Conservation (phyloP, 345 rosid species). For the Rubroshorea leprosula region DNA sequence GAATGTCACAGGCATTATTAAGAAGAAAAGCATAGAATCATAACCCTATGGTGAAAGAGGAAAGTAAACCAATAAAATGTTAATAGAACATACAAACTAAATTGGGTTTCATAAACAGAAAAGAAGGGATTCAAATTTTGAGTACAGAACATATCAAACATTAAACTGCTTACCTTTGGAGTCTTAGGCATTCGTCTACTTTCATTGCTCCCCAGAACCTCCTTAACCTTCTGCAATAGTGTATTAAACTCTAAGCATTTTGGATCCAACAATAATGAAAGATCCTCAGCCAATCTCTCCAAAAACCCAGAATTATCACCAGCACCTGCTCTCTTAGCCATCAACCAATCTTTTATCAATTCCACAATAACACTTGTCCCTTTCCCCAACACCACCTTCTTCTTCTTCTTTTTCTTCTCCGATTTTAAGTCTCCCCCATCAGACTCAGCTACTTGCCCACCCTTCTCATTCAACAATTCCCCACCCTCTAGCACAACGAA, state of each 20-base stretch:
- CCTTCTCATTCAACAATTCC: conserved; percentile 32
- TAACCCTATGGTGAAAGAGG: too few relatives aligned
- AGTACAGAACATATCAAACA: neutral
- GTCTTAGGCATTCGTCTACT: conserved; percentile 86
- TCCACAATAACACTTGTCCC: conserved; percentile 63
- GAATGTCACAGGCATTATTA: neutral
- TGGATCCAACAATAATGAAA: conserved; percentile 40
- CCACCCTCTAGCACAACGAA: conserved; percentile 57
- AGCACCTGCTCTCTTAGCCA: conserved; percentile 23
- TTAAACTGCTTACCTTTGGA: conserved; percentile 54
- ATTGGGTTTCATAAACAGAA: too few relatives aligned
- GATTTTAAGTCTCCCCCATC: conserved; percentile 35
- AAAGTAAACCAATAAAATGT: neutral
- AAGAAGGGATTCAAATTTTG: too few relatives aligned
- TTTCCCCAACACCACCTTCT: conserved; percentile 66
- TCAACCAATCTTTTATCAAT: conserved; percentile 55
- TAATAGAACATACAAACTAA: neutral
- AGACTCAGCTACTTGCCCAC: conserved; percentile 22
- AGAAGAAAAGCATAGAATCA: too few relatives aligned
- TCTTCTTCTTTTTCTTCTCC: conserved; percentile 54
- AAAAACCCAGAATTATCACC: conserved; percentile 24
- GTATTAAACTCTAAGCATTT: conserved; percentile 43
- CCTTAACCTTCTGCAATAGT: conserved; percentile 52
- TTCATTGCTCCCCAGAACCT: conserved; percentile 80
- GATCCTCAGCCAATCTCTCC: conserved; percentile 40